Evolutionary conservation across 2,329 filamentous ascomycete genomes (phyloP), one percentile per base, ranked within the genome.

Genomic region (Aureobasidium lini): DNA sequence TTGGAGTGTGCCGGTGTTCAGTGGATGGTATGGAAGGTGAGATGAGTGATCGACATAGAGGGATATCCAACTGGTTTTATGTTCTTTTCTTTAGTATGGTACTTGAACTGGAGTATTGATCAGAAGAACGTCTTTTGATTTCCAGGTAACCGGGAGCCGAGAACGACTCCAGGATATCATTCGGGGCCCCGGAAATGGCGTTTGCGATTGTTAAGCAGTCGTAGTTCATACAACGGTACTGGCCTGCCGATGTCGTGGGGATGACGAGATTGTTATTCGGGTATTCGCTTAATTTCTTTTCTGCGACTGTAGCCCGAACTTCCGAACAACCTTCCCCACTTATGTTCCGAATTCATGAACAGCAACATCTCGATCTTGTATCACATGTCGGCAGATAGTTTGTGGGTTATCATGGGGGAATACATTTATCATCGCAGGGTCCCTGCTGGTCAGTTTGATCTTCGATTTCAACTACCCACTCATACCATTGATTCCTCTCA

Each of bases 121-220:
- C 28, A 28, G 47, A 36, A 39, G 29, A 11, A 5, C 47, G 29
- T 29, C 3, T 50, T 8, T 37, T 10, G 6, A 28, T 18, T 37
- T 7, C 18, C 23, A 23, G 23, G 28, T 42, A 16, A 53, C 50
- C 36, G 37, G 36, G 3, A 31, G 7, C 56, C 56, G 44, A 50
- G 6, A 15, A 36, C 37, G 34, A 50, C 10, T 11, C 16, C 47
- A 15, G 18, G 34, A n/a, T 23, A 4, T 23, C 36, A 28, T 23
- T 56, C 52, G 52, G 52, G 52, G 40, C 52, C 40, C 52, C 52
- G 40, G 52, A 54, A 18, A 23, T 23, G 29, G 34, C 39, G 50
- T 54, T 54, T 28, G 15, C 36, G 9, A 16, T 36, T 50, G 32
- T 16, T 50, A 39, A 15, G 34, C 8, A 9, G 13, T 36, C 13